Percentiles rank a stretch among this genome's conserved stretches.
phyloP scores from a whole-genome alignment of 2,329 filamentous ascomycete species.

The Paracorniculantispora psalliotae region DNA sequence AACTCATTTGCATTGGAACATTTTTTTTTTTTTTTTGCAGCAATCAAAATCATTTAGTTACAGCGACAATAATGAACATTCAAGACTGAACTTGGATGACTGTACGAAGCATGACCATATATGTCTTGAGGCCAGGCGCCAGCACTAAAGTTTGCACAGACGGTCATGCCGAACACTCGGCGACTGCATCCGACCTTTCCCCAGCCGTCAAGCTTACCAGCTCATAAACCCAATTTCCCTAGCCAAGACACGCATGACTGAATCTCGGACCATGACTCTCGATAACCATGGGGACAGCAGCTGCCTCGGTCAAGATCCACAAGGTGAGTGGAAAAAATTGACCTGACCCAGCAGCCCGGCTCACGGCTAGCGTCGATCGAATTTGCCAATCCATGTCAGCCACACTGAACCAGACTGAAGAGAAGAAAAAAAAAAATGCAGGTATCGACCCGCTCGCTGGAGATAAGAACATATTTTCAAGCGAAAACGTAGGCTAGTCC shows the following conservation, averaged over 20 bases:
- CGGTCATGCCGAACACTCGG: no score
- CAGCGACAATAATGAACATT: neutral
- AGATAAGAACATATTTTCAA: no score
- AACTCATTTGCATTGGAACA: neutral
- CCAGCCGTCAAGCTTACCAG: no score
- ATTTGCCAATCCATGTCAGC: neutral
- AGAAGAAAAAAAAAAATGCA: neutral
- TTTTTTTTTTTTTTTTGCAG: neutral
- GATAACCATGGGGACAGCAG: neutral
- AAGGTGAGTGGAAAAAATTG: neutral
- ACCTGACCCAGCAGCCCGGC: neutral
- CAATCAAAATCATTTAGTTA: neutral
- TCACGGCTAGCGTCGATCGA: conserved; percentile 2
- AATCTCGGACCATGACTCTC: neutral
- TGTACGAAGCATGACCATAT: neutral
- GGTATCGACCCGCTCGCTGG: neutral
- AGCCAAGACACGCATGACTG: neutral
- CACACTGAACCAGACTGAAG: neutral
- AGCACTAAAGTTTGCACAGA: neutral
- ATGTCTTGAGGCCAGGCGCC: neutral
- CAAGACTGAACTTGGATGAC: neutral
- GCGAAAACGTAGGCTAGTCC: no score
- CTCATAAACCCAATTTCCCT: no score
- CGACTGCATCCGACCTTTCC: no score
- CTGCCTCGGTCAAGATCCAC: neutral